Base-by-base conservation (phyloP, 1,284 basidiomycete genomes). In the Irpex rosettiformis region DNA sequence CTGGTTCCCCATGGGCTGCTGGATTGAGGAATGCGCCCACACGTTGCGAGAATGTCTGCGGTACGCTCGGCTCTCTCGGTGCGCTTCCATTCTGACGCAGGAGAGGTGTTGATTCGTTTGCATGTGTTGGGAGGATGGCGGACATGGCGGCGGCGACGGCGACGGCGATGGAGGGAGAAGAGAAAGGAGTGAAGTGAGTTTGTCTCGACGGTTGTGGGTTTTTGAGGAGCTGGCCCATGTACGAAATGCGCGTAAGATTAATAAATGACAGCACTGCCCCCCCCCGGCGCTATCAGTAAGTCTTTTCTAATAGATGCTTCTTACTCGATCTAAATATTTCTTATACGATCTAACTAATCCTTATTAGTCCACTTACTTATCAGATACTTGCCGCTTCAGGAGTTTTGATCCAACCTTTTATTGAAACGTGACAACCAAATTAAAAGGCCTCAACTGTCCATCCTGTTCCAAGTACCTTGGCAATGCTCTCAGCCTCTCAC, bases 1-100 rank as follows among this genome's bases (percentile, higher is more conserved):
- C 75, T 0, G 88, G 87, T 67, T 89, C 56, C 11, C 56, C 81
- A 24, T 51, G 27, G 56, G 78, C 83, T 60, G 86, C 80, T 18
- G 78, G 79, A 60, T 78, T 82, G 67, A 88, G 42, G 25, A 83
- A 60, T n/a, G 70, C 67, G 8, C 73, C 58, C 57, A 82, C 55
- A 51, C 51, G 54, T 10, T 54, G 47, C 7, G 54, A 24, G 24
- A 55, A 33, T 7, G 58, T 33, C n/a, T 27, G 33, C 5, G n/a
- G 40, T 16, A 10, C 22, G 8, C 11, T 29, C 28, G 48, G 11
- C 7, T 24, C 22, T 13, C 22, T 51, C 18, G 11, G 13, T 40
- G 37, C 27, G 56, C 10, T 47, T 33, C 25, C n/a, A 28, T 59
- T 56, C 40, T 65, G 61, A 56, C n/a, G 37, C 37, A 87, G 75